Evolutionary conservation across 768 basidiomycete genomes (phyloP).

Genomic region (Tylopilus sp.): DNA sequence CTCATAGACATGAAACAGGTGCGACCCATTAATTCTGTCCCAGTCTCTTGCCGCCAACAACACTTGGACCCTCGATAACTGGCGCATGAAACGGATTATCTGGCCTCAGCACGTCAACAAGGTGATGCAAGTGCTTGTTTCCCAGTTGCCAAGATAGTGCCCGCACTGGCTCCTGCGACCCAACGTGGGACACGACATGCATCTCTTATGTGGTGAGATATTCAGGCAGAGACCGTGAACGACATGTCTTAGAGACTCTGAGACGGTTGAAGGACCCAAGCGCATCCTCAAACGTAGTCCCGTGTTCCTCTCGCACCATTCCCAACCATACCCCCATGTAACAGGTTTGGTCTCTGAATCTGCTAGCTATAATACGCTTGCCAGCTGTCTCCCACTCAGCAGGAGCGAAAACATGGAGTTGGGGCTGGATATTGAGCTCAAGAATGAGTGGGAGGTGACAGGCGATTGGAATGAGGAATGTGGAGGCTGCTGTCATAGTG

Average conservation of each 20-base stretch:
- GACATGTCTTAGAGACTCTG: constrained; percentile 50
- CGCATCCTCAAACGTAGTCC: no score
- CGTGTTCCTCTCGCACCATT: neutral
- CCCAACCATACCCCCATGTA: neutral
- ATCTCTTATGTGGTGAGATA: constrained; percentile 61
- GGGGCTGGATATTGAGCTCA: constrained; percentile 79
- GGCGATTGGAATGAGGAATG: constrained; percentile 92
- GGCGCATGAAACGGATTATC: constrained; percentile 81
- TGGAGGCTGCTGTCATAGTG: constrained; percentile 68
- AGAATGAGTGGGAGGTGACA: constrained; percentile 86
- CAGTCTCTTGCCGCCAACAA: no score
- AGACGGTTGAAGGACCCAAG: neutral
- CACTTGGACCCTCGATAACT: constrained; percentile 76
- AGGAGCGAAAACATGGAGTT: constrained; percentile 51
- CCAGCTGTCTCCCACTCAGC: constrained; percentile 26
- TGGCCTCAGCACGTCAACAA: constrained; percentile 78
- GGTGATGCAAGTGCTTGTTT: constrained; percentile 49
- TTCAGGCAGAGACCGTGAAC: constrained; percentile 80
- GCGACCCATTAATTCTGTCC: constrained; percentile 6
- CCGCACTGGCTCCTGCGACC: constrained; percentile 14
- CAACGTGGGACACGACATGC: no score
- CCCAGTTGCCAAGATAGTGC: no score
- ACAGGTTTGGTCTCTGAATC: neutral
- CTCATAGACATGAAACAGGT: constrained; percentile 86
- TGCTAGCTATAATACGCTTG: constrained; percentile 9